Percentiles rank a stretch among this genome's conserved stretches.
phyloP scores from a whole-genome alignment of 2,329 filamentous ascomycete genomes.

The Fusarium tuaranense region DNA sequence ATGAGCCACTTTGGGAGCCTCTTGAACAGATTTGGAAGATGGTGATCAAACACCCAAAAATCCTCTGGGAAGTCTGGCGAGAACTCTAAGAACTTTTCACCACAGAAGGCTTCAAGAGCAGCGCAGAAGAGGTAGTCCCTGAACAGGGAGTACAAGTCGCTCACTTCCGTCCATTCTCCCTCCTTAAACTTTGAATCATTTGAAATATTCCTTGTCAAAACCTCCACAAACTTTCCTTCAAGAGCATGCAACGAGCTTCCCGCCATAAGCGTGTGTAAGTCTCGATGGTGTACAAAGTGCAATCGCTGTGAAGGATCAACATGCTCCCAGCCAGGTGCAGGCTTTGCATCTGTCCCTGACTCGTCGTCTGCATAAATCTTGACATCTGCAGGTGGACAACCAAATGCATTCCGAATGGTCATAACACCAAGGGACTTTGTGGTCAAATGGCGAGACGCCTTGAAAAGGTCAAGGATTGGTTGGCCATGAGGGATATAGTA shows the following conservation, averaged over 20 bases:
- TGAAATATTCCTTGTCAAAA: conserved; percentile 11
- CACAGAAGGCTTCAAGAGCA: conserved; percentile 14
- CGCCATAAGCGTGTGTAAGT: conserved; percentile 8
- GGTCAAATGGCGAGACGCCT: conserved; percentile 24
- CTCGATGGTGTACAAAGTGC: conserved; percentile 31
- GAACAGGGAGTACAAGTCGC: conserved; percentile 28
- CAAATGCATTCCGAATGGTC: conserved; percentile 34
- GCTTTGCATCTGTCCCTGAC: conserved; percentile 21
- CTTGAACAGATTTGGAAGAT: conserved; percentile 31
- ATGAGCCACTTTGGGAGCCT: conserved; percentile 31
- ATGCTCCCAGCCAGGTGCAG: conserved; percentile 23
- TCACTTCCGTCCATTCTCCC: conserved; percentile 19
- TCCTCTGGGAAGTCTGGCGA: conserved; percentile 21
- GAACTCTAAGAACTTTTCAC: conserved; percentile 28
- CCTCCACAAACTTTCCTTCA: conserved; percentile 15
- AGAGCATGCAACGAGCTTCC: conserved; percentile 18
- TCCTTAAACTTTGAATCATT: conserved; percentile 8
- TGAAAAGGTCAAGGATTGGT: conserved; percentile 27
- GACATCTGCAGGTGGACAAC: conserved; percentile 19
- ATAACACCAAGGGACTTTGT: conserved; percentile 27
- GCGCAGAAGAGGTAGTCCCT: conserved; percentile 25
- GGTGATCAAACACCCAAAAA: conserved; percentile 39
- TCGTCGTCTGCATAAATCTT: conserved; percentile 16
- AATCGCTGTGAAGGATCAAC: conserved; percentile 17
- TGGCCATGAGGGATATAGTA: conserved; percentile 35